Evolutionary conservation across 805 yeast species (phyloP).

Genomic region (Saturnispora gosingensis): DNA sequence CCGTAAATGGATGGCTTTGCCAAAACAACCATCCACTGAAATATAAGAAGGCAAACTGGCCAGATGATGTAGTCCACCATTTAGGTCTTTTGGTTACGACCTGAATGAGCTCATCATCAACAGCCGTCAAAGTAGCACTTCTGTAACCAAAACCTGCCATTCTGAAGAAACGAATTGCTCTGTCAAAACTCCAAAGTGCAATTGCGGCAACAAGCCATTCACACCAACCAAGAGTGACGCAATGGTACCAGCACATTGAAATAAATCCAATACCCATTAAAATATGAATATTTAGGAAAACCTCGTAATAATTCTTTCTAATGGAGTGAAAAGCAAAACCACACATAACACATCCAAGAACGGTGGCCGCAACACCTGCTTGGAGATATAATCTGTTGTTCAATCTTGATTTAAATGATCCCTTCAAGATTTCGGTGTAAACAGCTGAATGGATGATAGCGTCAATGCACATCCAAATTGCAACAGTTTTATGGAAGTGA

Average conservation of each 20-base stretch:
- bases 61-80: too few relatives aligned
- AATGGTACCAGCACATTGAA: conserved; percentile 49
- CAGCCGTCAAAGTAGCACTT: conserved; percentile 10
- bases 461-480: conserved; percentile 37
- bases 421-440: conserved; percentile 16
- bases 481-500: conserved; percentile 58
- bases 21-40: too few relatives aligned
- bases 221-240: conserved; percentile 28
- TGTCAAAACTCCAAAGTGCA: conserved; percentile 44
- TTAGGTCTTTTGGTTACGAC: conserved; percentile 42
- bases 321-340: conserved; percentile 42
- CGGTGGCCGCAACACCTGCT: conserved; percentile 31
- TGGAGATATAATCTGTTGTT: neutral
- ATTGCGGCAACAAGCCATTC: conserved; percentile 29
- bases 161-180: conserved; percentile 35
- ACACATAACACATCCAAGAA: conserved; percentile 33
- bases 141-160: conserved; percentile 17
- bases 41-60: too few relatives aligned
- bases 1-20: too few relatives aligned
- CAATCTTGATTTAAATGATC: neutral
- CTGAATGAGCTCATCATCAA: conserved; percentile 29
- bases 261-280: conserved; percentile 31
- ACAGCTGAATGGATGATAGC: conserved; percentile 32
- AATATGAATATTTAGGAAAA: conserved; percentile 31
- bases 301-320: conserved; percentile 49